Evolutionary conservation across 805 yeast species (phyloP).

Genomic region (Candida jianshihensis): DNA sequence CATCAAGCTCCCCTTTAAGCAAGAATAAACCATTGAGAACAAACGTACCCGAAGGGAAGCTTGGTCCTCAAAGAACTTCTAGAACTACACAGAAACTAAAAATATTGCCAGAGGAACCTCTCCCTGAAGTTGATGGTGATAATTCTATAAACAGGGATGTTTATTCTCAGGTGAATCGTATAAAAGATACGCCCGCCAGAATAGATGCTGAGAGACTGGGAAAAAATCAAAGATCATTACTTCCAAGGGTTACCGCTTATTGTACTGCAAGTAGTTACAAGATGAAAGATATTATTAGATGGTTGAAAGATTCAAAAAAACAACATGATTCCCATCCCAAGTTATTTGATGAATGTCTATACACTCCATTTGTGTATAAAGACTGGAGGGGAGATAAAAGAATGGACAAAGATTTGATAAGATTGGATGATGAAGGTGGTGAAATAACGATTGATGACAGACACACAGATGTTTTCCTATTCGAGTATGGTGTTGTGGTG

Average conservation of each 20-base stretch:
- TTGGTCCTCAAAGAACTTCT: slow-evolving; percentile 70
- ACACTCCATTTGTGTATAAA: slow-evolving; percentile 79
- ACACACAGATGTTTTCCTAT: slow-evolving; percentile 74
- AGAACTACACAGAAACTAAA: slow-evolving; percentile 70
- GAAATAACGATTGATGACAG: slow-evolving; percentile 81
- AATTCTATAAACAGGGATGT: slow-evolving; percentile 38
- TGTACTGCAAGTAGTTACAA: slow-evolving; percentile 91
- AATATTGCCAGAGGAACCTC: slow-evolving; percentile 56
- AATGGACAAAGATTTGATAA: slow-evolving; percentile 41
- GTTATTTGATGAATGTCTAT: slow-evolving; percentile 88
- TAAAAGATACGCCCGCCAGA: slow-evolving; percentile 83
- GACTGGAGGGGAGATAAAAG: slow-evolving; percentile 63
- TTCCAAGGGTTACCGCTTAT: slow-evolving; percentile 93
- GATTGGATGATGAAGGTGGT: slow-evolving; percentile 92
- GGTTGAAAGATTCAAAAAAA: slow-evolving; percentile 75
- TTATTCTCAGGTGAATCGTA: slow-evolving; percentile 76
- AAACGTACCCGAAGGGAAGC: slow-evolving; percentile 27
- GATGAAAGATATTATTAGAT: slow-evolving; percentile 79
- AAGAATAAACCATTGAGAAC: slow-evolving; percentile 2
- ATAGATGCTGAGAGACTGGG: slow-evolving; percentile 92
- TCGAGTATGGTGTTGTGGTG: slow-evolving; percentile 96
- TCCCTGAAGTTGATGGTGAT: slow-evolving; percentile 18
- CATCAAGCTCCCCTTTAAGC: not conserved
- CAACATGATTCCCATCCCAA: slow-evolving; percentile 76
- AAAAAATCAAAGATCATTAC: slow-evolving; percentile 60